phyloP scores from a whole-genome alignment of 2,329 filamentous ascomycete genomes.

The Diaporthe longicolla region DNA sequence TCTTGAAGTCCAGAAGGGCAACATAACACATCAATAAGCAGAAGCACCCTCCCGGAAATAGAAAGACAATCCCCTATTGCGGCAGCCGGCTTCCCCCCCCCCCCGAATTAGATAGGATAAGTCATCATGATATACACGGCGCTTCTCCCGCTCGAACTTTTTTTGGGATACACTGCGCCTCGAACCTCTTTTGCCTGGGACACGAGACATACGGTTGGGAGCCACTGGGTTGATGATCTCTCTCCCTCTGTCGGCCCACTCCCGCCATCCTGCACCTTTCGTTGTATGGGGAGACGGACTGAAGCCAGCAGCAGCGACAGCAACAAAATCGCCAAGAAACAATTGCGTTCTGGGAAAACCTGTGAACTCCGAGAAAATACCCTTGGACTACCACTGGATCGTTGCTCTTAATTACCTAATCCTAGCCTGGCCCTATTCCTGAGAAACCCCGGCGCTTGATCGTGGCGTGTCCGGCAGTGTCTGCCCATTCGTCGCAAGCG shows the following conservation, averaged over 20 bases:
- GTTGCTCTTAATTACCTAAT: conserved; percentile 26
- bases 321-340: conserved; percentile 23
- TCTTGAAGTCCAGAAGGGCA: conserved; percentile 4
- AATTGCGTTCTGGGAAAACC: conserved; percentile 22
- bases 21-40: conserved; percentile 20
- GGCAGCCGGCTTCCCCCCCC: conserved; percentile 37
- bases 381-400: conserved; percentile 30
- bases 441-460: conserved; percentile 26
- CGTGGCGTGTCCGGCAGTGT: conserved; percentile 27
- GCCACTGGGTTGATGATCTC: background rate
- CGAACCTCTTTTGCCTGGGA: background rate
- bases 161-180: conserved; percentile 4
- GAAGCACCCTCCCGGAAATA: conserved; percentile 10
- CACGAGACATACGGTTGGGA: background rate
- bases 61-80: conserved; percentile 30
- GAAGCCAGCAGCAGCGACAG: conserved; percentile 14
- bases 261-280: background rate
- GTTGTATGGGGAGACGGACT: background rate
- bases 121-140: conserved; percentile 37
- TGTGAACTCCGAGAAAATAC: conserved; percentile 34
- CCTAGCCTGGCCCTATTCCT: conserved; percentile 18
- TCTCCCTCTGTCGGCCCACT: background rate
- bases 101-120: conserved; percentile 40
- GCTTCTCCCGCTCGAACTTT: background rate
- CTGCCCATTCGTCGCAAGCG: conserved; percentile 38